Evolutionary conservation across 305 asterid genomes (phyloP), one percentile per base, ranked within the genome.

Genomic region (Plantago lanceolata): DNA sequence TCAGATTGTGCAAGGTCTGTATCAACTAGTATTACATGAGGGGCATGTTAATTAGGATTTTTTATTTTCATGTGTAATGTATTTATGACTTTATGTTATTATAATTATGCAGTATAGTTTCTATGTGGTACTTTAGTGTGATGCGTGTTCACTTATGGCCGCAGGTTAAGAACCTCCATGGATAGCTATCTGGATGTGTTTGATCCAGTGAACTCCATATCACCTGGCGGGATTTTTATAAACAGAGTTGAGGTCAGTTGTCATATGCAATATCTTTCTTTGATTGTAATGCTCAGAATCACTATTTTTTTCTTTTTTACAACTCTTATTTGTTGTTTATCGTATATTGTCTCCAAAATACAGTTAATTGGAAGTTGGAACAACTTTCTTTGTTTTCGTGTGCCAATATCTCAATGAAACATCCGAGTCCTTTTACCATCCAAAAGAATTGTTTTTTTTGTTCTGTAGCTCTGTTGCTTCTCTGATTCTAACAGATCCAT

Each of bases 101-200:
- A n/a, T n/a, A n/a, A n/a, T n/a, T n/a, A n/a, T n/a, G n/a, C n/a
- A n/a, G n/a, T n/a, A n/a, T n/a, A n/a, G n/a, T n/a, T n/a, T n/a
- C n/a, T n/a, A n/a, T n/a, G n/a, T n/a, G n/a, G n/a, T n/a, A n/a
- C n/a, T n/a, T n/a, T n/a, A 53, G 47, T 55, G 64, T 63, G 55
- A 67, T 74, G 60, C 26, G 47, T 74, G 52, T 28, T 72, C 66
- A 73, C 58, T 68, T 62, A 60, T 52, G 57, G 19, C 62, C 78
- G 78, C 85, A 87, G 96, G 81, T 81, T 92, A 79, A 81, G 98
- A 85, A 75, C 87, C 68, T 89, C 96, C 64, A 89, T 92, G 98
- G 87, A 84, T 63, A 75, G 84, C 64, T 81, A 87, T 74, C 85
- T 92, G 53, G 88, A 77, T 79, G 78, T 82, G 68, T 92, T 92